phyloP scores from a whole-genome alignment of 2,329 filamentous ascomycete species.

The Pestalotiopsis sp. region DNA sequence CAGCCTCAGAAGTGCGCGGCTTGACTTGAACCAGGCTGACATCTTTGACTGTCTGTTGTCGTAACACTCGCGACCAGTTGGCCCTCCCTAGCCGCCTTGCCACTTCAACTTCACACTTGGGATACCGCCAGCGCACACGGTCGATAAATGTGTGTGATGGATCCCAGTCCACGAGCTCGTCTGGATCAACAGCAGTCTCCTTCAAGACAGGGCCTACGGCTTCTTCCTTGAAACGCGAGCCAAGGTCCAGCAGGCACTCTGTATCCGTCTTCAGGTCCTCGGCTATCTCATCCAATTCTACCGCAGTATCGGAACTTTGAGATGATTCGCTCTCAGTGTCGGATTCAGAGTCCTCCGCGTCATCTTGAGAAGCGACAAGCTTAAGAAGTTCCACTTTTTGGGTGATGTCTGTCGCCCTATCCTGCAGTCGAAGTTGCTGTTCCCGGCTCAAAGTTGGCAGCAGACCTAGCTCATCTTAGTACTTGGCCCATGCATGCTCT shows the following conservation, averaged over 20 bases:
- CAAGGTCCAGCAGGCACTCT: conserved; percentile 21
- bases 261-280: conserved; percentile 22
- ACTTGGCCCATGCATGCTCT: not conserved
- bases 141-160: conserved; percentile 14
- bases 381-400: conserved; percentile 15
- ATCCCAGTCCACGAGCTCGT: conserved; percentile 6
- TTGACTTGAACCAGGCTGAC: not conserved
- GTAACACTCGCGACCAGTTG: conserved; percentile 9
- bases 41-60: not conserved
- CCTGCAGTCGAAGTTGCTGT: not conserved
- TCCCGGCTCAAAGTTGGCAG: not conserved
- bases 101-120: conserved; percentile 3
- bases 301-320: not conserved
- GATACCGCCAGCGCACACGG: conserved; percentile 14
- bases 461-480: not conserved
- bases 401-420: conserved; percentile 1
- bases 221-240: conserved; percentile 18
- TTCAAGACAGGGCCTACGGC: conserved; percentile 10
- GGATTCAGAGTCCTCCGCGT: conserved; percentile 3
- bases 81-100: conserved; percentile 8
- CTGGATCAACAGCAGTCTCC: conserved; percentile 13
- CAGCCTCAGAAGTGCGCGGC: not conserved
- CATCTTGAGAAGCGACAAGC: conserved; percentile 14
- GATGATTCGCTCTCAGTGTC: not conserved
- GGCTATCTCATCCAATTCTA: conserved; percentile 19